A percentile compares a stretch with the other conserved stretches of the same genome.
phyloP scores from a whole-genome alignment of 805 yeast species.

The Ogataea dorogensis region DNA sequence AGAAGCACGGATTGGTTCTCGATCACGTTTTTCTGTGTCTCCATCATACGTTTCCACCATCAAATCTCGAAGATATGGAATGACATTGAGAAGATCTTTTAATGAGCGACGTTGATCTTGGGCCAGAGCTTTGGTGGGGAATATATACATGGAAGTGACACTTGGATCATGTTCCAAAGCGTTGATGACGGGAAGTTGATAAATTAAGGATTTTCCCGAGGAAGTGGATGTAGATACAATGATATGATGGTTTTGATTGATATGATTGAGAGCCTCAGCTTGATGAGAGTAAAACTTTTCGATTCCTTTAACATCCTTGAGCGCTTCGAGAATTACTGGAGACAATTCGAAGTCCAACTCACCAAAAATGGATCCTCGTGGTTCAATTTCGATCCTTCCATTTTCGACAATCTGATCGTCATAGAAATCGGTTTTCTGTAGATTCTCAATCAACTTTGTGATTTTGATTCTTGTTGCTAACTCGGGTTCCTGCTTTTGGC shows the following conservation, averaged over 20 bases:
- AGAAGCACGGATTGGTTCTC: constrained; percentile 53
- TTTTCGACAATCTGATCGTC: constrained; percentile 59
- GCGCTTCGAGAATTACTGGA: constrained; percentile 50
- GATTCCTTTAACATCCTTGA: constrained; percentile 47
- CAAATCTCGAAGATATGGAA: constrained; percentile 45
- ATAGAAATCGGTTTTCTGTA: constrained; percentile 52
- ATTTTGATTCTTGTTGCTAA: constrained; percentile 38
- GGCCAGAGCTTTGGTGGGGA: constrained; percentile 96
- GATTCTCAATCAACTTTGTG: constrained; percentile 43
- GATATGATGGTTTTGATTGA: constrained; percentile 59
- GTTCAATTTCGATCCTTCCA: constrained; percentile 43
- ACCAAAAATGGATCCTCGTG: constrained; percentile 45
- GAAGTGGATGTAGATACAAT: constrained; percentile 94
- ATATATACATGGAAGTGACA: constrained; percentile 77
- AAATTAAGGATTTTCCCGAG: constrained; percentile 91
- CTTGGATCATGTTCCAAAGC: constrained; percentile 41
- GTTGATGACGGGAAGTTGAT: constrained; percentile 79
- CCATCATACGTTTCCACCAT: constrained; percentile 88
- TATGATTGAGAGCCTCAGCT: constrained; percentile 65
- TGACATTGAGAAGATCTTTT: constrained; percentile 49
- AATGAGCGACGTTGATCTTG: constrained; percentile 93
- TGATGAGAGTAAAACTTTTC: constrained; percentile 76
- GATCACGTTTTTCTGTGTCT: constrained; percentile 65
- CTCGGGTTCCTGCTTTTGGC: constrained; percentile 16
- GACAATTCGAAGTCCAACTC: constrained; percentile 46